Evolutionary conservation across 495 filamentous ascomycete species (phyloP).

Genomic region (Penicillium cinerascens): DNA sequence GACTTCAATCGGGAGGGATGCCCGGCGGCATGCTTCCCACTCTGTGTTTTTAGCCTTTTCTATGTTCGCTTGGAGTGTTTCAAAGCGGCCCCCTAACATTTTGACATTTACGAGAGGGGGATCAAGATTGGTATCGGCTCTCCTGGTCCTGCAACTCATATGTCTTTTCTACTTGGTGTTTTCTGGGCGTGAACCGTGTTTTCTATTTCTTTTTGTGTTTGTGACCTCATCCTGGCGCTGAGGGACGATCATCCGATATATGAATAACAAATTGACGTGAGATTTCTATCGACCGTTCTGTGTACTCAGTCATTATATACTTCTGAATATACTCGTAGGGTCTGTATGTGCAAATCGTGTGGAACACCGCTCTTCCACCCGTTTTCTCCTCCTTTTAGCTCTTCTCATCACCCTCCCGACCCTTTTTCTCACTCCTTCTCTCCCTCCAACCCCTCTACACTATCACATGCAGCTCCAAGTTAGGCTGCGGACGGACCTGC

Average conservation of each 20-base stretch:
- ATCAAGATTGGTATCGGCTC: not conserved
- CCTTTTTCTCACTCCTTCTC: not conserved
- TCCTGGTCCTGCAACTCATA: not conserved
- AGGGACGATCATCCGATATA: slow-evolving; percentile 1
- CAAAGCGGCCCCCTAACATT: not conserved
- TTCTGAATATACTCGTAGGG: not conserved
- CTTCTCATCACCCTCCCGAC: not conserved
- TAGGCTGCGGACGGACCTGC: slow-evolving; percentile 19
- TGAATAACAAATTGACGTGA: slow-evolving; percentile 13
- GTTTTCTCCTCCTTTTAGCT: not conserved
- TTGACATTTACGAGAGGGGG: not conserved
- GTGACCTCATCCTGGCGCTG: slow-evolving; percentile 7
- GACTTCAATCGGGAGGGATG: not conserved
- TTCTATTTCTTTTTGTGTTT: not conserved
- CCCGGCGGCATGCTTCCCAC: not conserved
- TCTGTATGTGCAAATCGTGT: too few relatives aligned
- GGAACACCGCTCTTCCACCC: not conserved
- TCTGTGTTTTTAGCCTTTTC: slow-evolving; percentile 8
- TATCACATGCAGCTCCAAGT: not conserved
- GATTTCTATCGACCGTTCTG: not conserved
- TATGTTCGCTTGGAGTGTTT: not conserved
- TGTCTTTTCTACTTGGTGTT: not conserved
- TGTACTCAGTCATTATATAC: not conserved
- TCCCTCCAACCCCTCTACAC: too few relatives aligned
- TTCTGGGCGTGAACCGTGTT: not conserved